A percentile compares a stretch with the other conserved stretches of the same genome.
phyloP scores from a whole-genome alignment of 2,329 filamentous ascomycete genomes.

The Apiospora saccharicola region DNA sequence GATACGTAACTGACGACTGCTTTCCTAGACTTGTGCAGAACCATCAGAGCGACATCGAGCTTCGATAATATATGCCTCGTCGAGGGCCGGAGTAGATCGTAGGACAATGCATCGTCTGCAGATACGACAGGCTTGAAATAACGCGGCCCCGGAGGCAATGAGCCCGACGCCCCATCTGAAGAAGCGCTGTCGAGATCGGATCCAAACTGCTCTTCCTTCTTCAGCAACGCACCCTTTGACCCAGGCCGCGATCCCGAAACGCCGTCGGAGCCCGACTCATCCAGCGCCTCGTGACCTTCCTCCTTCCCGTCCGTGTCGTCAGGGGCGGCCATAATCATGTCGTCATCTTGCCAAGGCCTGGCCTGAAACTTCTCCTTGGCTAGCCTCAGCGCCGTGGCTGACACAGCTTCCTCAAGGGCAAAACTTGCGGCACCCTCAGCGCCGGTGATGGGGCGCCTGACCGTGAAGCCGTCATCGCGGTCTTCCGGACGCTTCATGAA shows the following conservation, averaged over 20 bases:
- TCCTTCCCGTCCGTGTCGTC: slow-evolving; percentile 25
- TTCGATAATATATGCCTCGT: slow-evolving; percentile 74
- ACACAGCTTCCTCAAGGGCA: slow-evolving; percentile 73
- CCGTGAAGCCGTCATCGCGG: slow-evolving; percentile 59
- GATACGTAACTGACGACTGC: slow-evolving; percentile 50
- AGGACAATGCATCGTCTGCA: slow-evolving; percentile 74
- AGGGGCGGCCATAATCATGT: not conserved
- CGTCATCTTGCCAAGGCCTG: slow-evolving; percentile 43
- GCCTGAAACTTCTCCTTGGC: slow-evolving; percentile 70
- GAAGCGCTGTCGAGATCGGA: slow-evolving; percentile 17
- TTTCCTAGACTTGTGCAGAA: slow-evolving; percentile 72
- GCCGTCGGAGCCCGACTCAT: slow-evolving; percentile 29
- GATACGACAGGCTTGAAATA: slow-evolving; percentile 62
- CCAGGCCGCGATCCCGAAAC: slow-evolving; percentile 31
- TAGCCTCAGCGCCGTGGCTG: slow-evolving; percentile 68
- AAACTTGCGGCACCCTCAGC: slow-evolving; percentile 60
- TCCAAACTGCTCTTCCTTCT: slow-evolving; percentile 31
- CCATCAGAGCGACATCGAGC: slow-evolving; percentile 73
- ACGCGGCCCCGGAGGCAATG: slow-evolving; percentile 21
- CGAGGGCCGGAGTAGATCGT: slow-evolving; percentile 69
- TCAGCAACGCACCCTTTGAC: slow-evolving; percentile 15
- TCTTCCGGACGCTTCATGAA: slow-evolving; percentile 57
- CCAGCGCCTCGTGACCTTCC: slow-evolving; percentile 31
- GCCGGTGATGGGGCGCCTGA: slow-evolving; percentile 51
- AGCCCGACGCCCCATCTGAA: not conserved